Conservation (phyloP, 495 filamentous ascomycete species). For the Durotheca rogersii region DNA sequence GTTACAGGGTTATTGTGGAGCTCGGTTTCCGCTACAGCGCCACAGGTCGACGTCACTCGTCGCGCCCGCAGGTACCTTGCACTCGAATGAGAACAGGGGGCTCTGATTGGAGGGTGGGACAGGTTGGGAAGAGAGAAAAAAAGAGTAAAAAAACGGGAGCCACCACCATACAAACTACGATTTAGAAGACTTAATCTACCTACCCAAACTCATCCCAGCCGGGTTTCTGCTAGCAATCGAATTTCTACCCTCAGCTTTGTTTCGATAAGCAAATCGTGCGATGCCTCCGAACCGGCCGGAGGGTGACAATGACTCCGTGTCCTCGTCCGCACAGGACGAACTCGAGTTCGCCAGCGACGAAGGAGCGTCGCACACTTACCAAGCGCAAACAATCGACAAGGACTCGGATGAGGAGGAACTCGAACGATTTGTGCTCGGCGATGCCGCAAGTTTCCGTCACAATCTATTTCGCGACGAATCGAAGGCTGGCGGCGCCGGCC, state of each 20-base stretch:
- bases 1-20: too few relatives aligned
- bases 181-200: too few relatives aligned
- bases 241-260: too few relatives aligned
- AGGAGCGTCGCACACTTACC: slow-evolving; percentile 25
- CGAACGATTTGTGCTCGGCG: slow-evolving; percentile 82
- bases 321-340: slow-evolving; percentile 29
- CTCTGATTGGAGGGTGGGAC: too few relatives aligned
- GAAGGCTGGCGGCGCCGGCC: slow-evolving; percentile 15
- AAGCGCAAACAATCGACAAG: slow-evolving; percentile 54
- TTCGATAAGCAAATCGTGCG: slow-evolving; percentile 17
- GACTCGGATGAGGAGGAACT: slow-evolving; percentile 81
- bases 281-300: slow-evolving; percentile 33
- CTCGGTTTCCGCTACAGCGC: too few relatives aligned
- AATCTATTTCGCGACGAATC: slow-evolving; percentile 58
- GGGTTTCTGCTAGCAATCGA: slow-evolving; percentile 4
- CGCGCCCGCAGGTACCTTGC: too few relatives aligned
- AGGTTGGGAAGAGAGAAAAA: too few relatives aligned
- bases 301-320: slow-evolving; percentile 35
- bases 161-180: too few relatives aligned
- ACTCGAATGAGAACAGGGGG: too few relatives aligned
- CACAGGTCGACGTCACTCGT: too few relatives aligned
- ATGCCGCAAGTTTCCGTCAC: slow-evolving; percentile 73
- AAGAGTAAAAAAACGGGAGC: too few relatives aligned
- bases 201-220: too few relatives aligned
- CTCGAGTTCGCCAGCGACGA: slow-evolving; percentile 27